Evolutionary conservation across 495 filamentous ascomycete genomes (phyloP), one percentile per base, ranked within the genome.

Genomic region (Stereocaulon alpinum): DNA sequence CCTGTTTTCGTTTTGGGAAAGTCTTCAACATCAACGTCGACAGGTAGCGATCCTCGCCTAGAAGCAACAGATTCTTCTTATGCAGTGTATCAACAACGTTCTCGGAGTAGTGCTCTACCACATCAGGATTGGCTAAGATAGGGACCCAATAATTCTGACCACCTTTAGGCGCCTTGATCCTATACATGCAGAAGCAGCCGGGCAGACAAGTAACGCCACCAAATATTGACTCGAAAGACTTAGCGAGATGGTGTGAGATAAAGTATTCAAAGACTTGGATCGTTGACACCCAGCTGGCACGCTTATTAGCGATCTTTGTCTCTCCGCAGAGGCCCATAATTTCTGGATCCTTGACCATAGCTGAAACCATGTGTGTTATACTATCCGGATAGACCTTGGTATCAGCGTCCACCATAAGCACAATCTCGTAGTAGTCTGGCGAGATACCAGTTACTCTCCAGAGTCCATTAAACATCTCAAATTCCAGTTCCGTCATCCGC

Each of bases 201-300:
- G 94, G 94, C 29, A 99, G 78, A 81, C 94, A 99, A 65, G 94
- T 99, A 27, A 99, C 94, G 86, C 94, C 94, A 69, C 94, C 94
- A 68, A 99, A 99, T 56, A 96, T 87, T 6, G 92, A 95, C 71
- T 99, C 94, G 74, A 99, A 99, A 7, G 91, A 88, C 68, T 99
- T 99, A 55, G 89, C 82, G 63, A 94, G 81, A 67, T 99, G 94
- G 69, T 99, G 94, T 3, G 92, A 96, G 71, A 99, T 91, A 75
- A 96, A 99, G 74, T 98, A 96, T 62, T 99, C 94, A 67, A 99
- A 99, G n/a, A 99, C 94, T 75, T 99, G 94, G 68, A 99, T 99
- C 80, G 94, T 94, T 12, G 89, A 87, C 29, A 97, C 91, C 91
- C 92, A 99, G 64, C 82, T 89, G 45, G 86, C 82, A 20, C 85